A percentile compares a stretch with the other conserved stretches of the same genome.
These are phyloP conservation scores for Porodaedalea pini DNA, from an alignment of 1,284 basidiomycete species.

Conservation along the genomic window DNA sequence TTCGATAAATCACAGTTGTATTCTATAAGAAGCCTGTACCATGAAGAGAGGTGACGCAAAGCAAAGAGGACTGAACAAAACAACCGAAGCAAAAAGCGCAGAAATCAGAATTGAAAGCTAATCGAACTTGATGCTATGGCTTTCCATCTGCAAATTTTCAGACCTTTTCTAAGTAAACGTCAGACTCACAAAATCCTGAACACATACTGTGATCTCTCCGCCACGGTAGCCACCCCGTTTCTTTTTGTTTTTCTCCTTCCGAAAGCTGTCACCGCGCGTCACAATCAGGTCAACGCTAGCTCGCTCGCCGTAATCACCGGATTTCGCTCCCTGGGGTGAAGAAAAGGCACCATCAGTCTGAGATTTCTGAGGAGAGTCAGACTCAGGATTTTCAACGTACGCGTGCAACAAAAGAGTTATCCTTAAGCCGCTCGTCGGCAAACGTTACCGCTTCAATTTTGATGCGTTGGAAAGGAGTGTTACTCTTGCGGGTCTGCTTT, in stretches of 20 bases:
- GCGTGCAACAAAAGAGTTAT: conserved; percentile 85
- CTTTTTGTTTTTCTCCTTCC: conserved; percentile 99
- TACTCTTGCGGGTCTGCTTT: conserved; percentile 41
- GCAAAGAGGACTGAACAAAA: background rate
- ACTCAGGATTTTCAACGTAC: conserved; percentile 38
- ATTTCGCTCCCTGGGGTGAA: conserved; percentile 47
- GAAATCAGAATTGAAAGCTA: background rate
- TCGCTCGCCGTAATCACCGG: conserved; percentile 84
- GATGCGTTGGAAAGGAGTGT: conserved; percentile 79
- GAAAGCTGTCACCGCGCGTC: conserved; percentile 90
- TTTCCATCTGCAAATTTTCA: conserved; percentile 61
- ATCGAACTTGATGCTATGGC: conserved; percentile 81
- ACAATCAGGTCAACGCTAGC: conserved; percentile 88
- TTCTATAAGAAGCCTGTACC: no score
- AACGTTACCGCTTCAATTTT: conserved; percentile 63
- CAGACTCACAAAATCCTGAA: background rate
- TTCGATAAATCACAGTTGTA: background rate
- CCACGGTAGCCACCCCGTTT: conserved; percentile 91
- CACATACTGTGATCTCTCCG: conserved; percentile 83
- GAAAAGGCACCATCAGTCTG: conserved; percentile 18
- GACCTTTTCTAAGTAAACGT: conserved; percentile 3
- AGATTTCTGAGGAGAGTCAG: background rate
- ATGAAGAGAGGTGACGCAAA: background rate
- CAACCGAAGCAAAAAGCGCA: background rate
- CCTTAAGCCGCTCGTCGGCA: conserved; percentile 56